A percentile compares a stretch with the other conserved stretches of the same genome.
phyloP scores from a whole-genome alignment of 192 early-diverging fungal genomes.

The Coemansia erecta region DNA sequence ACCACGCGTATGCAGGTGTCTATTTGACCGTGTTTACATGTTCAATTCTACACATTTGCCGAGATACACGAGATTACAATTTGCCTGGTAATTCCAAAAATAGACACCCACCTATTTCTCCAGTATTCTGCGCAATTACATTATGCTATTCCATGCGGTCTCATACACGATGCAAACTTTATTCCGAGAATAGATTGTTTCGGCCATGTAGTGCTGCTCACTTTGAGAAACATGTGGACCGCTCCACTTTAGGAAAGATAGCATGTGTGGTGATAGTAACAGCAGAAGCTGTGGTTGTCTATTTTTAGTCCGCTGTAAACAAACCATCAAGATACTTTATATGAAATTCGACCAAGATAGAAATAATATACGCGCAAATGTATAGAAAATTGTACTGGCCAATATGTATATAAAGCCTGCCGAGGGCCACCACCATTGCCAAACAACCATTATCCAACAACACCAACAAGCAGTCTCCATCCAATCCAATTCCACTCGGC shows the following conservation, averaged over 20 bases:
- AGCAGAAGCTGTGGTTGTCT: background rate
- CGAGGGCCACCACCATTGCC: background rate
- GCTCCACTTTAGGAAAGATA: too few relatives aligned
- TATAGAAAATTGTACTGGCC: background rate
- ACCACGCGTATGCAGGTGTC: background rate
- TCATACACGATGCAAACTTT: background rate
- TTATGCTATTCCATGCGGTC: background rate
- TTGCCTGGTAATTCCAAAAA: background rate
- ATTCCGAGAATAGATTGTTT: background rate
- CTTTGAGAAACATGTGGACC: too few relatives aligned
- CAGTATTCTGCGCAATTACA: background rate
- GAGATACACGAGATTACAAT: background rate
- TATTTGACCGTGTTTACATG: background rate
- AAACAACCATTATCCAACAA: background rate
- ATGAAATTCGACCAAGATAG: background rate
- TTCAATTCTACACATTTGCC: background rate
- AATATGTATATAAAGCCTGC: constrained; percentile 1
- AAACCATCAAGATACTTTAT: background rate
- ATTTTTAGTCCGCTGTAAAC: background rate
- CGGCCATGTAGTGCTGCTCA: too few relatives aligned
- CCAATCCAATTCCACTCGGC: too few relatives aligned
- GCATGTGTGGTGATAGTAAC: too few relatives aligned
- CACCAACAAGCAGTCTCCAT: background rate
- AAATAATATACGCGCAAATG: background rate
- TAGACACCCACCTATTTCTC: background rate